Percentiles rank a stretch among this genome's conserved stretches.
phyloP scores from a whole-genome alignment of 345 rosid genomes.

The Streptanthus diversifolius region DNA sequence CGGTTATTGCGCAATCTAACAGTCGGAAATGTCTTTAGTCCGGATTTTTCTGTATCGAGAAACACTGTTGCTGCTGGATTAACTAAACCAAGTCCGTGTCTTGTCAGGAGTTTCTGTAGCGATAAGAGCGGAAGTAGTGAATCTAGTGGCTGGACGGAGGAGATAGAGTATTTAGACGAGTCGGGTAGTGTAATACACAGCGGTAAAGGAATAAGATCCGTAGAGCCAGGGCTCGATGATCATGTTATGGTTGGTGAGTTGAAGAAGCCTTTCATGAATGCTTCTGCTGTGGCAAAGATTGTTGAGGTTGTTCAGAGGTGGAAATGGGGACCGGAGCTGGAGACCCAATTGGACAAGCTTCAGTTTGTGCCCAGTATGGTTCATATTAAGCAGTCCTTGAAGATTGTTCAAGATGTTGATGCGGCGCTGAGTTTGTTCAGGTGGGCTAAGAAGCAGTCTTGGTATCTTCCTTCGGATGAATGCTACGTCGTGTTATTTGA shows the following conservation, averaged over 20 bases:
- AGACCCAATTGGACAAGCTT: constrained; percentile 73
- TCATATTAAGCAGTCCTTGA: constrained; percentile 71
- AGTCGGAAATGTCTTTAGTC: constrained; percentile 25
- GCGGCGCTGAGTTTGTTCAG: constrained; percentile 71
- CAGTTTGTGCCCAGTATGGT: constrained; percentile 85
- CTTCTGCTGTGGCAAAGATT: constrained; percentile 79
- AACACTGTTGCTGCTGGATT: constrained; percentile 13
- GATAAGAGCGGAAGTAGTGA: constrained; percentile 34
- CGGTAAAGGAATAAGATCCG: constrained; percentile 82
- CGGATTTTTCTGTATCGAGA: constrained; percentile 19
- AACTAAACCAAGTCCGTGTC: constrained; percentile 10
- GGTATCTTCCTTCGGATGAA: constrained; percentile 68
- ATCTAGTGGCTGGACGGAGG: constrained; percentile 70
- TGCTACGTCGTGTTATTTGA: constrained; percentile 71
- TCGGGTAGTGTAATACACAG: constrained; percentile 73
- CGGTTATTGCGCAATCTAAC: constrained; percentile 15
- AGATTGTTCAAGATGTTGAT: constrained; percentile 56
- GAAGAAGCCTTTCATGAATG: constrained; percentile 73
- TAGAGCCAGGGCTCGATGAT: constrained; percentile 82
- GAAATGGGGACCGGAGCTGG: constrained; percentile 99
- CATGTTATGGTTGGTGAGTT: constrained; percentile 82
- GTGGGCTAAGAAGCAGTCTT: constrained; percentile 87
- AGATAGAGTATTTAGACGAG: constrained; percentile 87
- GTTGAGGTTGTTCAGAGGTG: constrained; percentile 91
- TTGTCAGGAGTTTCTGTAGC: constrained; percentile 50